These are phyloP conservation scores for Nitzschia inconspicua DNA, from an alignment of 108 stramenopile species.

Conservation along the genomic window DNA sequence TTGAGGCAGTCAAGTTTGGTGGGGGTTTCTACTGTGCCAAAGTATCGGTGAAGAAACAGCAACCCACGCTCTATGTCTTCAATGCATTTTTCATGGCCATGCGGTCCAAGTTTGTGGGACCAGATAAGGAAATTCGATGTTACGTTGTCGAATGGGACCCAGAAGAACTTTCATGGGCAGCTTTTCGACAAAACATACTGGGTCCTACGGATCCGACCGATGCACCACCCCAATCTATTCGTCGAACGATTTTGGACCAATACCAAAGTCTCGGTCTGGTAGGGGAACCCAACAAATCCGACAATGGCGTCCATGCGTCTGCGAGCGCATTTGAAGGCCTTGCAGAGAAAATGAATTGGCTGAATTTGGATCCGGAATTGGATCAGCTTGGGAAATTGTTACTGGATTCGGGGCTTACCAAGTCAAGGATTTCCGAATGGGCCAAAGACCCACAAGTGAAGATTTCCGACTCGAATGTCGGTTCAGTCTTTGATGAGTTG, in stretches of 20 bases:
- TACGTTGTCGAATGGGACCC: constrained; percentile 89
- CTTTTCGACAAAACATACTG: constrained; percentile 78
- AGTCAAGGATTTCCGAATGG: constrained; percentile 69
- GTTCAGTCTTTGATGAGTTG: constrained; percentile 83
- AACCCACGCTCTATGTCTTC: constrained; percentile 78
- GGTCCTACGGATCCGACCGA: constrained; percentile 88
- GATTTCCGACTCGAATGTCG: constrained; percentile 54
- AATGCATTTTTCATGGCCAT: constrained; percentile 93
- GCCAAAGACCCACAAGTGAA: constrained; percentile 79
- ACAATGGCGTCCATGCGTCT: constrained; percentile 92
- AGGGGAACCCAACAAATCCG: constrained; percentile 75
- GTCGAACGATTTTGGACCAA: constrained; percentile 65
- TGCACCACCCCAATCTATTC: constrained; percentile 73
- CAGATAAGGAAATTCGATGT: constrained; percentile 75
- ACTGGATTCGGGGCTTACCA: constrained; percentile 61
- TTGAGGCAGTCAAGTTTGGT: constrained; percentile 88
- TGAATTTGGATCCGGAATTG: constrained; percentile 50
- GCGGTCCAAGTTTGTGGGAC: constrained; percentile 81
- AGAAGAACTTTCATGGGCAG: constrained; percentile 67
- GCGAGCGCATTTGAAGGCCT: constrained; percentile 93
- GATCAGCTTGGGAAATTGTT: constrained; percentile 80
- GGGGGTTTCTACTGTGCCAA: constrained; percentile 92
- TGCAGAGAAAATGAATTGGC: constrained; percentile 87
- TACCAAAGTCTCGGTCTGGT: constrained; percentile 72
- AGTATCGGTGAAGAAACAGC: constrained; percentile 31